A percentile compares a stretch with the other conserved stretches of the same genome.
These are phyloP conservation scores for Chrysanthemum lavandulifolium DNA, from an alignment of 129 eudicot genomes.

Conservation along the genomic window DNA sequence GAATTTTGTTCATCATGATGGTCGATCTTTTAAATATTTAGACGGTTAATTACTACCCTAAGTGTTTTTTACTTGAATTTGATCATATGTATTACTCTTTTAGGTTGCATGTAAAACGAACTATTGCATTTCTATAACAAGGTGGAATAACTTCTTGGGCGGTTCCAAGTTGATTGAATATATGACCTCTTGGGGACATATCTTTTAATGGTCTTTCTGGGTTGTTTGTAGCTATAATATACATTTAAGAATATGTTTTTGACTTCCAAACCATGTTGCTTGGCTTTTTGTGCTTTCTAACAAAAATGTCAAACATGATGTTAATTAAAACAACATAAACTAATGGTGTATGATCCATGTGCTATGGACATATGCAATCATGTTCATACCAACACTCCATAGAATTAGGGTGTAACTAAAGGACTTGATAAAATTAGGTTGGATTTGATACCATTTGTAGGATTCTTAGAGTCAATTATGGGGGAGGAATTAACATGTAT, in stretches of 20 bases:
- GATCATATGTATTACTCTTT: not conserved
- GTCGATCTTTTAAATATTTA: no score
- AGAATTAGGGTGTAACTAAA: not conserved
- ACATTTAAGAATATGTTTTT: not conserved
- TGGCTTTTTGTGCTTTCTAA: not conserved
- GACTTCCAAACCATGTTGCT: slow-evolving; percentile 6
- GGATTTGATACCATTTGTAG: not conserved
- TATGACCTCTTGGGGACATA: not conserved
- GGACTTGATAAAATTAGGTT: not conserved
- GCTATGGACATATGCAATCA: slow-evolving; percentile 3
- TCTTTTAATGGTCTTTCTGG: not conserved
- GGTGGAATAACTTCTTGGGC: not conserved
- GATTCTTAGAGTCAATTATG: not conserved
- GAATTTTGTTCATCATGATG: no score
- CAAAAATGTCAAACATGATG: slow-evolving; percentile 7
- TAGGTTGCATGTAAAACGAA: not conserved
- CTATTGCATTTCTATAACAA: not conserved
- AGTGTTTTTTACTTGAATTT: not conserved
- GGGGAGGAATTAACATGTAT: not conserved
- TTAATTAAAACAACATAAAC: slow-evolving; percentile 11
- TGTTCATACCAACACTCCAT: slow-evolving; percentile 5
- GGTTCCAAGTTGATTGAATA: slow-evolving; percentile 3
- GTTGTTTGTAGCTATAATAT: not conserved
- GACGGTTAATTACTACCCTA: no score
- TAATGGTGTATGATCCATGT: slow-evolving; percentile 18